phyloP scores from a whole-genome alignment of 805 yeast species.

The Candida wancherniae region DNA sequence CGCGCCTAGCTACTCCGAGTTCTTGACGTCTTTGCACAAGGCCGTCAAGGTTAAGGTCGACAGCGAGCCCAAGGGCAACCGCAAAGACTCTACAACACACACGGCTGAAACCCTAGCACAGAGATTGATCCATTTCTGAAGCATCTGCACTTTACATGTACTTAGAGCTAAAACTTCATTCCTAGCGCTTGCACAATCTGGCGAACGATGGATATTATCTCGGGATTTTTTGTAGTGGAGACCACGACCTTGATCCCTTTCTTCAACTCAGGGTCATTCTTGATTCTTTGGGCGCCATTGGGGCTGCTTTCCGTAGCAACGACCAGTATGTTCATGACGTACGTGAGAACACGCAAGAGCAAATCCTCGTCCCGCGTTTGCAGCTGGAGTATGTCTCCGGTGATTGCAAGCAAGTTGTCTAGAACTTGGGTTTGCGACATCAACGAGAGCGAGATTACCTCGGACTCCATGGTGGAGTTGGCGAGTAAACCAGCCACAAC shows the following conservation, averaged over 20 bases:
- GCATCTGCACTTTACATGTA: not conserved
- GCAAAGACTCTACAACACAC: slow-evolving; percentile 13
- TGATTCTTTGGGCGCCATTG: not conserved
- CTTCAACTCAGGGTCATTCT: slow-evolving; percentile 2
- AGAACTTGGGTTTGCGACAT: slow-evolving; percentile 14
- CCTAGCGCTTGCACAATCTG: slow-evolving; percentile 14
- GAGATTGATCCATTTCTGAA: slow-evolving; percentile 33
- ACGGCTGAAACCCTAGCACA: slow-evolving; percentile 32
- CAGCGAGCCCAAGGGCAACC: slow-evolving; percentile 30
- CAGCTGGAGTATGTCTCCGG: slow-evolving; percentile 19
- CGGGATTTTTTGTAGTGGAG: slow-evolving; percentile 2
- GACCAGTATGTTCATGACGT: slow-evolving; percentile 2
- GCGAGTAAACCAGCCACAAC: slow-evolving; percentile 36
- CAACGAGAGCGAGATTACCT: slow-evolving; percentile 28
- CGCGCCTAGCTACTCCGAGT: slow-evolving; percentile 60
- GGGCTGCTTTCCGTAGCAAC: slow-evolving; percentile 1
- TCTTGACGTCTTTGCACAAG: slow-evolving; percentile 62
- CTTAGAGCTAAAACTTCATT: slow-evolving; percentile 2
- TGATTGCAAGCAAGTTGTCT: slow-evolving; percentile 16
- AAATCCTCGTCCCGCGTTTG: slow-evolving; percentile 26
- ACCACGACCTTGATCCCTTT: slow-evolving; percentile 5
- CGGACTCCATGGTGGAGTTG: slow-evolving; percentile 37
- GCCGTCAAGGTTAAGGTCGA: slow-evolving; percentile 50
- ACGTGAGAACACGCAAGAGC: slow-evolving; percentile 23
- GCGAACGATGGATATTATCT: slow-evolving; percentile 5